These are phyloP conservation scores for Paramecium sexaurelia DNA, from an alignment of 73 alveolate genomes.

Conservation along the genomic window DNA sequence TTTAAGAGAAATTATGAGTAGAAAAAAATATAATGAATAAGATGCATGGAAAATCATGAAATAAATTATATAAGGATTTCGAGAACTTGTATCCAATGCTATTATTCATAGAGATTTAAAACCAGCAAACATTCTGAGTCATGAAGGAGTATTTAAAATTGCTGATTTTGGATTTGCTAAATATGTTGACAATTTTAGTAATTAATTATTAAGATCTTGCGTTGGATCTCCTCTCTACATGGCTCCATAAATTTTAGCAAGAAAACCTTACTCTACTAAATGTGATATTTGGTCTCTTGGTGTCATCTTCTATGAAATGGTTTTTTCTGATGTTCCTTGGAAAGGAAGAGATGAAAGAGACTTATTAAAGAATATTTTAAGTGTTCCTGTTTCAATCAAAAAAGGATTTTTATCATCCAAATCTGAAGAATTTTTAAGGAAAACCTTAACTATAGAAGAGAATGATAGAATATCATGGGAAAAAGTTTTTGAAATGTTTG, in stretches of 20 bases:
- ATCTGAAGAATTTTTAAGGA: conserved; percentile 52
- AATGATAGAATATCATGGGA: conserved; percentile 70
- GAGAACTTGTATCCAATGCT: conserved; percentile 62
- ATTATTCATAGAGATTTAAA: conserved; percentile 66
- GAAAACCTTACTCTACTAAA: conserved; percentile 83
- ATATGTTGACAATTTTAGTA: conserved; percentile 61
- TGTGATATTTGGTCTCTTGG: conserved; percentile 92
- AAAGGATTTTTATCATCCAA: not conserved
- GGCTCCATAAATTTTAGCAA: conserved; percentile 87
- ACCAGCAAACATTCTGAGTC: conserved; percentile 62
- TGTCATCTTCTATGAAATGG: conserved; percentile 80
- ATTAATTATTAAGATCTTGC: conserved; percentile 56
- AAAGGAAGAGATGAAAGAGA: conserved; percentile 71
- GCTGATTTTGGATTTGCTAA: conserved; percentile 71
- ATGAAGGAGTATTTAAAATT: conserved; percentile 59
- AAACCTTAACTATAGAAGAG: conserved; percentile 61
- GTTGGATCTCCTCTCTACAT: conserved; percentile 84
- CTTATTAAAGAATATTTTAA: conserved; percentile 45
- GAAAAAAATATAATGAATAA: conserved; percentile 56
- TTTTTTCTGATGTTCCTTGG: conserved; percentile 68
- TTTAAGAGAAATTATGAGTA: conserved; percentile 50
- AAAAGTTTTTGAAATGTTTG: conserved; percentile 61
- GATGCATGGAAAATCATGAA: conserved; percentile 62
- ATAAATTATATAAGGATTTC: conserved; percentile 54
- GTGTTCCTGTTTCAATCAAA: conserved; percentile 47